Base-by-base conservation (phyloP, 2,329 filamentous ascomycete genomes). In the Cladosporium halotolerans region DNA sequence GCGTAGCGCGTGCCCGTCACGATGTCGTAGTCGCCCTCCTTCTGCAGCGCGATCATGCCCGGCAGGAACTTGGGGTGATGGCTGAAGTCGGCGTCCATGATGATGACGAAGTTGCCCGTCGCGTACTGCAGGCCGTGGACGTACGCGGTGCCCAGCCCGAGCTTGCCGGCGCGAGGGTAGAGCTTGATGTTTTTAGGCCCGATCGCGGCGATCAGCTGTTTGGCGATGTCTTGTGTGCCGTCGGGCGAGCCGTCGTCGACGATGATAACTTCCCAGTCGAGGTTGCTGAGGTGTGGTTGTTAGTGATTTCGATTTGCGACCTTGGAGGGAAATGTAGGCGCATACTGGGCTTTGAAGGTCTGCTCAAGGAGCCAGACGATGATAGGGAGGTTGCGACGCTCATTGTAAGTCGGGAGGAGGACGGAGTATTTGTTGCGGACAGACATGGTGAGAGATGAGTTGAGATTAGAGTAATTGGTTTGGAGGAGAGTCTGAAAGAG, bases 1-100 rank as follows among this genome's bases (percentile, higher is more conserved):
- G 90, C 90, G 73, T 99, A 99, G 57, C 93, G 82, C 43, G 93
- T 99, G 50, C 93, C 93, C 1, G 92, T 97, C 44, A 99, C 91
- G 63, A 99, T 99, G 68, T 99, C 93, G 76, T 89, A 95, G 76
- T 89, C 83, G 60, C 78, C 85, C 53, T 77, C 74, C 71, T 83
- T 81, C 73, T 97, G 93, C 61, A 84, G 81, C 55, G 80, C 80
- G 65, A 99, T 89, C 89, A 99, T 97, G 68, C 85, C 79, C 51
- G 91, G 85, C 73, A 99, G 96, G 81, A 97, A 99, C 76, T 97
- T 99, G 68, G 93, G 93, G 79, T 99, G 93, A 77, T 99, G 93
- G 64, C 84, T 89, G 80, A 99, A 99, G 76, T 99, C 93, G 73
- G 95, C 93, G 77, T 99, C 93, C 93, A 99, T 99, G 80, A 99